Evolutionary conservation across 2,329 filamentous ascomycete genomes (phyloP).

Genomic region (Colletotrichum scovillei): DNA sequence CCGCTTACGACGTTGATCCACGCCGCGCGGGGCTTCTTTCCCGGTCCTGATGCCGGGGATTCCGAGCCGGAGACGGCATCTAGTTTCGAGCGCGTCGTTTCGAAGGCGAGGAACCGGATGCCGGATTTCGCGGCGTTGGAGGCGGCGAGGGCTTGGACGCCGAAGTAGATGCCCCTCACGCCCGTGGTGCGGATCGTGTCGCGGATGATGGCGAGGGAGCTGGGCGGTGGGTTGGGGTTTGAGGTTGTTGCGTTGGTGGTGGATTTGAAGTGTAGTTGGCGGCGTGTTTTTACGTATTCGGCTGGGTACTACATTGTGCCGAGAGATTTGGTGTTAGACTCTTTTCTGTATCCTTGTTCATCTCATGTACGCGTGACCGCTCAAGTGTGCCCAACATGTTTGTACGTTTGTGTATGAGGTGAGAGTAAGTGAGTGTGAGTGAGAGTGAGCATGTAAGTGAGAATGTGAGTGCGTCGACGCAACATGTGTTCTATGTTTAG

Average conservation of each 20-base stretch:
- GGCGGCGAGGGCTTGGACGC: slow-evolving; percentile 6
- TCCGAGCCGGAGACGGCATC: not conserved
- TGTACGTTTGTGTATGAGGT: not conserved
- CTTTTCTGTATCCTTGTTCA: not conserved
- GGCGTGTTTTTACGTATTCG: slow-evolving; percentile 20
- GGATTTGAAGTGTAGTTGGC: slow-evolving; percentile 1
- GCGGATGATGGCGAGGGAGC: slow-evolving; percentile 6
- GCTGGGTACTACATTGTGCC: slow-evolving; percentile 6
- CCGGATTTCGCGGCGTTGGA: slow-evolving; percentile 15
- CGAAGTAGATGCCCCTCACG: slow-evolving; percentile 4
- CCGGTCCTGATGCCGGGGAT: not conserved
- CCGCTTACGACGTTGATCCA: slow-evolving; percentile 25
- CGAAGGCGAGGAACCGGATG: slow-evolving; percentile 11
- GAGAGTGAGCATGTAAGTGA: not conserved
- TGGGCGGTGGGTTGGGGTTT: not conserved
- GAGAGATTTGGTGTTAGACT: not conserved
- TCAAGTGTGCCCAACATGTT: not conserved
- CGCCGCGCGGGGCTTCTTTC: not conserved
- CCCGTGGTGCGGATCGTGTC: slow-evolving; percentile 3
- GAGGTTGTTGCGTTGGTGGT: not conserved
- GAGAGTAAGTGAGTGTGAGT: not conserved
- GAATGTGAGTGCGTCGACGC: not conserved
- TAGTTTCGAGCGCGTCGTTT: slow-evolving; percentile 7
- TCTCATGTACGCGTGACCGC: too few species aligned
- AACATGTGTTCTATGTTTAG: not conserved